Percentiles rank a stretch among this genome's conserved stretches.
These are phyloP conservation scores for Euphorbia tirucalli DNA, from an alignment of 345 rosid species.

Conservation along the genomic window DNA sequence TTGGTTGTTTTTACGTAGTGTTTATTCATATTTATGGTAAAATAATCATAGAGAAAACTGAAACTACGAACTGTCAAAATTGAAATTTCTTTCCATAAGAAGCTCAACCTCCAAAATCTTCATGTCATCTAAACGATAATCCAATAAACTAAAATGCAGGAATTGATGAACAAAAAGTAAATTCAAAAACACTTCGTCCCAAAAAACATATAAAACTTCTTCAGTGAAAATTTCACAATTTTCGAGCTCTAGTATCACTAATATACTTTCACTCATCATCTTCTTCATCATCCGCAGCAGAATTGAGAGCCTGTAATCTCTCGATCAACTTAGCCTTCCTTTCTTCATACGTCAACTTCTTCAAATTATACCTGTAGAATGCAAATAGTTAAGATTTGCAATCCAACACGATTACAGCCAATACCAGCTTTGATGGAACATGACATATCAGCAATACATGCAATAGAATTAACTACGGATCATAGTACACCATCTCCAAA, in stretches of 20 bases:
- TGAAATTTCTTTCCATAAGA: constrained; percentile 26
- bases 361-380: constrained; percentile 66
- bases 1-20: too few species aligned
- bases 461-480: neutral
- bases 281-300: constrained; percentile 37
- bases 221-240: neutral
- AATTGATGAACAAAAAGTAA: neutral
- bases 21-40: too few species aligned
- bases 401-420: neutral
- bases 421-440: neutral
- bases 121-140: constrained; percentile 13
- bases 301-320: constrained; percentile 63
- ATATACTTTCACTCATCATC: constrained; percentile 19
- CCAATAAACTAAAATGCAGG: constrained; percentile 10
- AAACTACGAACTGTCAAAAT: constrained; percentile 15
- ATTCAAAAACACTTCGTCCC: constrained; percentile 1
- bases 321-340: constrained; percentile 80
- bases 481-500: neutral
- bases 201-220: neutral
- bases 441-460: neutral
- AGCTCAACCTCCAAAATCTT: constrained; percentile 12
- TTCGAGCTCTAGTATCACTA: neutral
- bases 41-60: too few species aligned
- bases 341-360: constrained; percentile 79
- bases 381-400: neutral